Evolutionary conservation across 2,329 filamentous ascomycete species (phyloP).

Genomic region (Aspergillus hortae): DNA sequence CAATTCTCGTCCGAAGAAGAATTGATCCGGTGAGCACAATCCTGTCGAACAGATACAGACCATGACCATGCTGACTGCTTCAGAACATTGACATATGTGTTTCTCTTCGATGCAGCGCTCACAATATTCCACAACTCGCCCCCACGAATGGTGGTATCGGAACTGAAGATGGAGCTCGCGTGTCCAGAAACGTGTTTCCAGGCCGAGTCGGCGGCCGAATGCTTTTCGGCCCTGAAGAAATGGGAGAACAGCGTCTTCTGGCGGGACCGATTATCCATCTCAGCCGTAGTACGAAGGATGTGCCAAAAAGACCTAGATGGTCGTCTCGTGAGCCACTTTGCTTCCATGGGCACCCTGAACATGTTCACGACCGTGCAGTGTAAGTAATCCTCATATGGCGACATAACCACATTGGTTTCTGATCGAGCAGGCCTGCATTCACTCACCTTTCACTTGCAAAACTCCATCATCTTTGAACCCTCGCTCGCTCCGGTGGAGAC

Average conservation of each 20-base stretch:
- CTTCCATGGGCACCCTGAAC: slow-evolving; percentile 20
- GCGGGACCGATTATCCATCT: slow-evolving; percentile 13
- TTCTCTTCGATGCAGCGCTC: slow-evolving; percentile 26
- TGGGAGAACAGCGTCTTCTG: slow-evolving; percentile 20
- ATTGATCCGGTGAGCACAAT: slow-evolving; percentile 18
- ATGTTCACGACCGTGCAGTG: slow-evolving; percentile 23
- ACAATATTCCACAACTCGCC: slow-evolving; percentile 27
- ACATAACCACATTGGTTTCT: no score
- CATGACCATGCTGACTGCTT: not conserved
- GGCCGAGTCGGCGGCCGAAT: slow-evolving; percentile 19
- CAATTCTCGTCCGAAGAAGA: slow-evolving; percentile 22
- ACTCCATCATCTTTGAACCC: slow-evolving; percentile 22
- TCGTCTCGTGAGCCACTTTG: slow-evolving; percentile 11
- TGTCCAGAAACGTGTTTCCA: slow-evolving; percentile 27
- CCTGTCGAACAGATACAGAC: not conserved
- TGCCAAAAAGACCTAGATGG: slow-evolving; percentile 15
- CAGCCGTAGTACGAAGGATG: slow-evolving; percentile 17
- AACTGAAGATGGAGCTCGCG: slow-evolving; percentile 23
- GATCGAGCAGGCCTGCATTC: slow-evolving; percentile 16
- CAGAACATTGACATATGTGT: slow-evolving; percentile 25
- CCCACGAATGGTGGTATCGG: slow-evolving; percentile 23
- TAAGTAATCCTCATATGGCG: slow-evolving; percentile 1
- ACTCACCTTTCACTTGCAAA: slow-evolving; percentile 21
- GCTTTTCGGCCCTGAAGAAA: slow-evolving; percentile 11
- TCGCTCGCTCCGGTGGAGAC: slow-evolving; percentile 19